phyloP scores from a whole-genome alignment of 768 basidiomycete species.

The Trametes coccinea region DNA sequence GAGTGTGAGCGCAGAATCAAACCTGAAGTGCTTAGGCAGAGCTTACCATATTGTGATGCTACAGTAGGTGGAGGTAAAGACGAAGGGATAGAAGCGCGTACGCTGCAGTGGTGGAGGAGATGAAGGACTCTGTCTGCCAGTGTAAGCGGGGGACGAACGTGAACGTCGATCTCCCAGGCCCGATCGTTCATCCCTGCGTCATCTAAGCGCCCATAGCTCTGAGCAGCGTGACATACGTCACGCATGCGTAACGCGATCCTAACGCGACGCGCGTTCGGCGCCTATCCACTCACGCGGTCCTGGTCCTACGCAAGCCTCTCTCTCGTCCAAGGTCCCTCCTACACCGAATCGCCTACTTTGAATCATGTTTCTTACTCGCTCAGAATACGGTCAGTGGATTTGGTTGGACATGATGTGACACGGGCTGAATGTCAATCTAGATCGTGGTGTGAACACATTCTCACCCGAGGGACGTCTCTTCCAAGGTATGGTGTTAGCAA shows the following conservation, averaged over 20 bases:
- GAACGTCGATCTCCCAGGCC: not conserved
- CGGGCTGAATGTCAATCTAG: conserved; percentile 39
- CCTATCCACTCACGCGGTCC: conserved; percentile 6
- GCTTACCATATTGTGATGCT: not conserved
- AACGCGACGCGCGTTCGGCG: conserved; percentile 29
- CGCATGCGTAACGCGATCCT: conserved; percentile 1
- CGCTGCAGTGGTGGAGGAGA: too few relatives aligned
- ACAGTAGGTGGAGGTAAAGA: too few relatives aligned
- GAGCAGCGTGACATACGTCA: conserved; percentile 4
- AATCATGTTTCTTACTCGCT: conserved; percentile 89
- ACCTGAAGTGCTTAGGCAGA: not conserved
- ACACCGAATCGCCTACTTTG: not conserved
- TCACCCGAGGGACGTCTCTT: conserved; percentile 98
- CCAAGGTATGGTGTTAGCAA: conserved; percentile 65
- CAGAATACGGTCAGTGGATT: conserved; percentile 74
- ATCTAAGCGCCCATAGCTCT: not conserved
- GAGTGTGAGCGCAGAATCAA: not conserved
- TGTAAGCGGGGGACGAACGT: too few relatives aligned
- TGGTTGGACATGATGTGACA: not conserved
- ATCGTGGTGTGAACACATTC: conserved; percentile 98
- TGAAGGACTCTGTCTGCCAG: too few relatives aligned
- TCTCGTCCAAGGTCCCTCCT: not conserved
- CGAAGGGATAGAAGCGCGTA: too few relatives aligned
- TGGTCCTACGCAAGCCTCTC: conserved; percentile 19
- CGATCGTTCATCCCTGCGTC: not conserved